Evolutionary conservation across 257 asterid genomes (phyloP).

Genomic region (Solanum piurae): DNA sequence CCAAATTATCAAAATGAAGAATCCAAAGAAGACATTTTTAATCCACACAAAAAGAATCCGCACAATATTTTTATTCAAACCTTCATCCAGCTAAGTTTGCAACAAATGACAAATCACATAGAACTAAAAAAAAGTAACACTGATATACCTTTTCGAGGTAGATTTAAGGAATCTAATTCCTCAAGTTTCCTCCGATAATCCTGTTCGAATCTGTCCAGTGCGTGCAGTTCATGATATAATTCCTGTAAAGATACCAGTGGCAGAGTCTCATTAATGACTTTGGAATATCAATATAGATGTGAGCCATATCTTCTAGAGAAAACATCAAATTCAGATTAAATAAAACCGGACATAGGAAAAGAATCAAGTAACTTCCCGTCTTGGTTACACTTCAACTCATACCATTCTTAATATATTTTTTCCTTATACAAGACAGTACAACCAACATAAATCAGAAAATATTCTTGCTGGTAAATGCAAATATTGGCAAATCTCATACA

Average conservation of each 20-base stretch:
- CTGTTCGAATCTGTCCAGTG: conserved; percentile 86
- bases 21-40: neutral
- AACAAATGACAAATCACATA: neutral
- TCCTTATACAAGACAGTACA: neutral
- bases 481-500: neutral
- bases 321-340: neutral
- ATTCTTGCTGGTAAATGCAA: neutral
- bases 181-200: conserved; percentile 86
- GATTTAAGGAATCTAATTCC: conserved; percentile 81
- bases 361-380: neutral
- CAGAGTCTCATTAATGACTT: conserved; percentile 2
- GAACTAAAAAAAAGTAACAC: neutral
- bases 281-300: neutral
- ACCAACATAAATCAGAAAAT: neutral
- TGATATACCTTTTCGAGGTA: conserved; percentile 72
- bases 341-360: neutral
- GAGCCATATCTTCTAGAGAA: neutral
- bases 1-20: neutral
- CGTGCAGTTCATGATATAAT: conserved; percentile 85
- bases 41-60: neutral
- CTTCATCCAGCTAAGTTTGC: neutral
- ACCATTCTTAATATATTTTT: neutral
- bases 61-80: neutral
- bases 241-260: conserved; percentile 49
- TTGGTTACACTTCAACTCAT: neutral